Base-by-base conservation (phyloP, 192 early-diverging fungal species). In the Backusella liffmaniae region DNA sequence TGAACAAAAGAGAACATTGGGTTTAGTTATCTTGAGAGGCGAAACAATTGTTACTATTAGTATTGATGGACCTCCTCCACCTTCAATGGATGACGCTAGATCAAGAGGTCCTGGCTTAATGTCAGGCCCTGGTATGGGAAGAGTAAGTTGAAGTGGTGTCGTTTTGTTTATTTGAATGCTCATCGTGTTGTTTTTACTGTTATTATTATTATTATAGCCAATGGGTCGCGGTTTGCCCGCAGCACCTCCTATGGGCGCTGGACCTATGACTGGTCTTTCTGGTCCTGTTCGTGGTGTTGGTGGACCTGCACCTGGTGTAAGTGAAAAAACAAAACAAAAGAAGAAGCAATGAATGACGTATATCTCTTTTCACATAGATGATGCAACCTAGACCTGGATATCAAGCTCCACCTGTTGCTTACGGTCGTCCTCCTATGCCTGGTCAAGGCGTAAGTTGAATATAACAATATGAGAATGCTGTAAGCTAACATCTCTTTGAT, bases 261-360 rank as follows among this genome's bases (percentile, higher is more conserved):
- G 81, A 32, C 81, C 84, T 18, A 83, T 84, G 42, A 76, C 86
- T 16, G 93, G 94, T 44, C 86, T 98, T 59, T 88, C 92, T 35
- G 96, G 95, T 34, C 97, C 97, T 36, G 92, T 98, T n/a, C 90
- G 96, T 69, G 98, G 98, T 68, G 92, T 99, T 46, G 96, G 98
- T 78, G 98, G 96, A 35, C 97, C 97, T 39, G 93, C 93, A 23
- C 89, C 91, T 56, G 89, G 89, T 73, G 80, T 81, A 77, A 81
- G 80, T 75, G 29, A 41, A 72, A 30, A 32, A 32, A 0, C 3
- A 3, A 32, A 21, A 9, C 2, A 56, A 21, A 56, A 56, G 8
- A 70, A 16, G 4, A 35, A 35, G 49, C 39, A 56, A n/a, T 2
- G 8, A 21, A 56, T 32, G 71, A 44, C 42, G 42, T 44, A 44